Conservation (phyloP, 768 basidiomycete species). For the Mycena vitilis region DNA sequence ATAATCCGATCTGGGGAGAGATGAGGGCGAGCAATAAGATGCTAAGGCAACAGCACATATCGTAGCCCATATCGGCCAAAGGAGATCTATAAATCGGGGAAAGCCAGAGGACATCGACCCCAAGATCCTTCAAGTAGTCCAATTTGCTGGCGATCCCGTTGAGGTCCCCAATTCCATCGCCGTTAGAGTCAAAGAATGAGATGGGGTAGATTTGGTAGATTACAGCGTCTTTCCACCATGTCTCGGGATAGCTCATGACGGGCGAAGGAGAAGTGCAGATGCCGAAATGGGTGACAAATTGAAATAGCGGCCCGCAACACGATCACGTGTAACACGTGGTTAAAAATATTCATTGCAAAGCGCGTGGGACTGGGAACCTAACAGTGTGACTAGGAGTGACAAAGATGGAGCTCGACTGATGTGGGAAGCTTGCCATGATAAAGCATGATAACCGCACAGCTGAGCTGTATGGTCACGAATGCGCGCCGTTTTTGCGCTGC, state of each 20-base stretch:
- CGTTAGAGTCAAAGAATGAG: slow-evolving; percentile 79
- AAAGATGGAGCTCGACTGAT: no score
- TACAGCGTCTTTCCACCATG: slow-evolving; percentile 70
- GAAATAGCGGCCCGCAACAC: no score
- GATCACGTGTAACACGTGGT: no score
- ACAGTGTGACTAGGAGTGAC: no score
- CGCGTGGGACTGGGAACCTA: no score
- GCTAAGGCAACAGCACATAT: slow-evolving; percentile 55
- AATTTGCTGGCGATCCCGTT: slow-evolving; percentile 72
- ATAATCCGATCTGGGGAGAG: slow-evolving; percentile 68
- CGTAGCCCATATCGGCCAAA: slow-evolving; percentile 79
- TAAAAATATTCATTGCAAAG: no score
- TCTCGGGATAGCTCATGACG: slow-evolving; percentile 14
- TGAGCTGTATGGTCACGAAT: no score
- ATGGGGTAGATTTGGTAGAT: slow-evolving; percentile 80
- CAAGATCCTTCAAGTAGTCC: slow-evolving; percentile 76
- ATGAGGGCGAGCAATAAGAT: not conserved
- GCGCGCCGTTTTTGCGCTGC: no score
- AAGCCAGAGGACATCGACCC: slow-evolving; percentile 77
- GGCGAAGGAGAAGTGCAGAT: not conserved
- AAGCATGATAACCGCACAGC: no score
- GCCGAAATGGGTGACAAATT: not conserved
- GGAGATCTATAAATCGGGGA: slow-evolving; percentile 79
- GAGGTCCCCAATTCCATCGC: slow-evolving; percentile 77
- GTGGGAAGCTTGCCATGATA: no score